phyloP scores from a whole-genome alignment of 805 yeast species.

The Ogataea salicorniae region DNA sequence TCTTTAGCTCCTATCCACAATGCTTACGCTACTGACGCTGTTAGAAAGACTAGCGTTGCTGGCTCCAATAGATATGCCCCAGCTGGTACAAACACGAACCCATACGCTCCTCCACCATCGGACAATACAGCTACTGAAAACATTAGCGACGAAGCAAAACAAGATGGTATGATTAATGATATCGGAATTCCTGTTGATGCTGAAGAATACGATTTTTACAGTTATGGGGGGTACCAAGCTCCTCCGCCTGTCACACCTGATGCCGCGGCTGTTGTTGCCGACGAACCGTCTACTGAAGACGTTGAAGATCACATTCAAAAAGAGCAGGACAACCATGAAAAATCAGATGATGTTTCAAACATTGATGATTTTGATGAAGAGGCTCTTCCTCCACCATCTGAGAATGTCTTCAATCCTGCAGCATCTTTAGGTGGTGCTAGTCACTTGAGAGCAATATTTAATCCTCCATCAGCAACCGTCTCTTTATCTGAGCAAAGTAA shows the following conservation, averaged over 20 bases:
- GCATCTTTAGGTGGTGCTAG: slow-evolving; percentile 13
- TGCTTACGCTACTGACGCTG: slow-evolving; percentile 18
- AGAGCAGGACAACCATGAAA: not conserved
- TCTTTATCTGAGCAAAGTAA: too few relatives aligned
- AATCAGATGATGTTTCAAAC: not conserved
- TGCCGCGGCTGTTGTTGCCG: not conserved
- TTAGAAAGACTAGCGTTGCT: slow-evolving; percentile 4
- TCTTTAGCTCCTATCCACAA: slow-evolving; percentile 10
- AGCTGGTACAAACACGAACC: not conserved
- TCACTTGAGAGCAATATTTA: slow-evolving; percentile 24
- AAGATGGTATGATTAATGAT: slow-evolving; percentile 3
- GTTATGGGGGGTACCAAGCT: not conserved
- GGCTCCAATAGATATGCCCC: slow-evolving; percentile 9
- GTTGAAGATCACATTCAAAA: not conserved
- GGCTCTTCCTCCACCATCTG: slow-evolving; percentile 16
- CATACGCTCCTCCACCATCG: not conserved
- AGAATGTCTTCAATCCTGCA: slow-evolving; percentile 16
- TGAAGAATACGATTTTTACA: not conserved
- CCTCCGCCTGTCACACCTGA: not conserved
- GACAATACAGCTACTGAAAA: slow-evolving; percentile 1
- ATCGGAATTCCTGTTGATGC: not conserved
- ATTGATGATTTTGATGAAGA: slow-evolving; percentile 7
- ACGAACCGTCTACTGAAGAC: slow-evolving; percentile 4
- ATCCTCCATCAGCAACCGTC: slow-evolving; percentile 22
- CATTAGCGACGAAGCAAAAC: slow-evolving; percentile 14